A percentile compares a stretch with the other conserved stretches of the same genome.
Conservation (phyloP, 495 filamentous ascomycete species). For the Penicillium taxi region DNA sequence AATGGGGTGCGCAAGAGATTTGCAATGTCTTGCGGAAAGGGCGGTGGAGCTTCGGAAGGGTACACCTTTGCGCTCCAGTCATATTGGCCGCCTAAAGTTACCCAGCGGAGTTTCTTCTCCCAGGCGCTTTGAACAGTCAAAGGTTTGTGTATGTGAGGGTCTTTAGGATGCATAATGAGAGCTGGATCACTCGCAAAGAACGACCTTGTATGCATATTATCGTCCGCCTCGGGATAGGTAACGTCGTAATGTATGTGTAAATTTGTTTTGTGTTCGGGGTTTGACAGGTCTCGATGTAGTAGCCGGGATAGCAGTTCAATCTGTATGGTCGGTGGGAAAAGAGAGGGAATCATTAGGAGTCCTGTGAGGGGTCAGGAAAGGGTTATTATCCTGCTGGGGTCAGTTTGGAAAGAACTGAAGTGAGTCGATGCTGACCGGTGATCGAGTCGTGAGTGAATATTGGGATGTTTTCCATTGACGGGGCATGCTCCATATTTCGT, state of each 20-base stretch:
- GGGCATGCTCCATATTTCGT: conserved; percentile 14
- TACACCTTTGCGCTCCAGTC: conserved; percentile 98
- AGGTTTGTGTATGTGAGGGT: conserved; percentile 59
- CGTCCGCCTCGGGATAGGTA: conserved; percentile 47
- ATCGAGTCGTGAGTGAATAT: conserved; percentile 38
- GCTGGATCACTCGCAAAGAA: conserved; percentile 43
- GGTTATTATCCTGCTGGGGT: conserved; percentile 7
- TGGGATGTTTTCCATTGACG: conserved; percentile 32
- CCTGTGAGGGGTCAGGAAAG: conserved; percentile 42
- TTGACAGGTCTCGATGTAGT: conserved; percentile 72
- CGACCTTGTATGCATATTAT: conserved; percentile 23
- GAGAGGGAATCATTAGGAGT: conserved; percentile 62
- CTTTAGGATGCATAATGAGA: conserved; percentile 49
- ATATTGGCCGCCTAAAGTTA: conserved; percentile 89
- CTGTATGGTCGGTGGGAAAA: conserved; percentile 64
- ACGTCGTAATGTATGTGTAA: conserved; percentile 75
- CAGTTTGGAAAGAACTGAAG: conserved; percentile 29
- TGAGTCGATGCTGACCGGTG: conserved; percentile 28
- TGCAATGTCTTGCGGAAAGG: conserved; percentile 67
- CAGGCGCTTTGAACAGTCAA: conserved; percentile 58
- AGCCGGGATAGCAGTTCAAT: conserved; percentile 56
- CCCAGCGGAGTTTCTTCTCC: conserved; percentile 76
- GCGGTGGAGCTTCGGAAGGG: conserved; percentile 54
- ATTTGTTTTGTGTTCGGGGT: conserved; percentile 72
- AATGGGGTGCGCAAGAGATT: conserved; percentile 56